Evolutionary conservation across 2,329 filamentous ascomycete genomes (phyloP).

Genomic region (Didymella segeticola): DNA sequence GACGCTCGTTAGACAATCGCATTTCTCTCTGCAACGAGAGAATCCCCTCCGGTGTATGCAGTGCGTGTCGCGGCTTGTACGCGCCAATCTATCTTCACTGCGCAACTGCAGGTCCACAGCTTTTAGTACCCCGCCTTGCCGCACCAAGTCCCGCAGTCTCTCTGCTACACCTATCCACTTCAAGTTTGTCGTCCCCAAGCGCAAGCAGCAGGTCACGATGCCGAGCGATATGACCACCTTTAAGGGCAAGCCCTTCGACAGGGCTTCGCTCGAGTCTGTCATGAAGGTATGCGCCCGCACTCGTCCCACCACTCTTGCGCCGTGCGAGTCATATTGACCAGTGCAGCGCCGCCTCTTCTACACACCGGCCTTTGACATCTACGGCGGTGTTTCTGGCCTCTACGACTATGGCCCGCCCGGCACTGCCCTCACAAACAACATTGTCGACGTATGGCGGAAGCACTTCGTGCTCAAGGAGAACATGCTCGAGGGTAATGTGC

Average conservation of each 20-base stretch:
- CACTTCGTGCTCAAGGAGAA: conserved; percentile 93
- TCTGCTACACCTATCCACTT: conserved; percentile 39
- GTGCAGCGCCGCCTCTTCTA: conserved; percentile 69
- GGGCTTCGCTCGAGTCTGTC: conserved; percentile 79
- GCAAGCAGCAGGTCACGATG: conserved; percentile 41
- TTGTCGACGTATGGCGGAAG: conserved; percentile 88
- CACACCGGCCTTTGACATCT: conserved; percentile 94
- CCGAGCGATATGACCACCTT: conserved; percentile 61
- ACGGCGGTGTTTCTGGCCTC: conserved; percentile 84
- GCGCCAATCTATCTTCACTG: conserved; percentile 42
- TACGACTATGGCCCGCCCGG: conserved; percentile 95
- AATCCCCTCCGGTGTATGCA: conserved; percentile 48
- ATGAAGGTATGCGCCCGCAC: conserved; percentile 76
- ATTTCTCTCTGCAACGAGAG: conserved; percentile 34
- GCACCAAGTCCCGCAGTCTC: conserved; percentile 40
- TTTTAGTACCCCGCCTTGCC: conserved; percentile 43
- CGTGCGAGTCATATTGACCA: conserved; percentile 35
- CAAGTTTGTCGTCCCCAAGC: conserved; percentile 39
- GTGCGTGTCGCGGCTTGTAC: conserved; percentile 48
- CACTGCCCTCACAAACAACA: conserved; percentile 83
- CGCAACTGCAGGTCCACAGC: conserved; percentile 31
- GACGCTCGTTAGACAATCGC: conserved; percentile 21
- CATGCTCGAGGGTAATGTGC: conserved; percentile 74
- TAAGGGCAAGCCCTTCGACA: conserved; percentile 84
- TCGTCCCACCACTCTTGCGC: conserved; percentile 1